phyloP scores from a whole-genome alignment of 2,329 filamentous ascomycete species.

The Lecanosticta acicola region DNA sequence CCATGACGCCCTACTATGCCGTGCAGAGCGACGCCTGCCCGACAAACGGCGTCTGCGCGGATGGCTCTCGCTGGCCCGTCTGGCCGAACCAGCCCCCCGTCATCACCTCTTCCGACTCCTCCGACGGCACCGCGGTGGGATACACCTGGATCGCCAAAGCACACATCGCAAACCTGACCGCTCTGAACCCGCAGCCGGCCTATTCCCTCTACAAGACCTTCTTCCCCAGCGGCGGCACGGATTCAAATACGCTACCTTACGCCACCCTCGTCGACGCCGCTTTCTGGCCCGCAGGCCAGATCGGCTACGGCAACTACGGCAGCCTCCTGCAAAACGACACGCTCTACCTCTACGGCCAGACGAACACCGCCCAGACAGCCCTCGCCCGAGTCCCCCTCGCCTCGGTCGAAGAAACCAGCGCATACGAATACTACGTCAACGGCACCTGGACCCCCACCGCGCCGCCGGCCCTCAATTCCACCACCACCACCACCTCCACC shows the following conservation, averaged over 20 bases:
- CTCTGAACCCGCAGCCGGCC: constrained; percentile 11
- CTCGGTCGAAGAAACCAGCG: constrained; percentile 17
- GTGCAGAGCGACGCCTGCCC: constrained; percentile 19
- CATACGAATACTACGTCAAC: constrained; percentile 21
- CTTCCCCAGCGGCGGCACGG: constrained; percentile 5
- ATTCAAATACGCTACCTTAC: constrained; percentile 15
- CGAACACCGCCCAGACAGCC: constrained; percentile 8
- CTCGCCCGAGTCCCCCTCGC: constrained; percentile 17
- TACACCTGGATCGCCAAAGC: constrained; percentile 22
- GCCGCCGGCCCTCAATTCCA: too few species aligned
- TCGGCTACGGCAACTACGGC: constrained; percentile 22
- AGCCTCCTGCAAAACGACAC: constrained; percentile 12
- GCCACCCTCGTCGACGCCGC: constrained; percentile 11
- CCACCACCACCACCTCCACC: constrained; percentile 10
- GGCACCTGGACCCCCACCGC: constrained; percentile 15
- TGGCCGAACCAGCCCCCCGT: constrained; percentile 23
- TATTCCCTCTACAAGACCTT: constrained; percentile 19
- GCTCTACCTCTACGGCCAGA: constrained; percentile 23
- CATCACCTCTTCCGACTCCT: constrained; percentile 6
- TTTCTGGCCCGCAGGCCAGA: constrained; percentile 17
- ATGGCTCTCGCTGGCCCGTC: constrained; percentile 20
- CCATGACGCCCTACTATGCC: constrained; percentile 15
- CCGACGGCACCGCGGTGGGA: constrained; percentile 10
- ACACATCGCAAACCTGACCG: constrained; percentile 12
- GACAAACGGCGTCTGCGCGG: constrained; percentile 15